Evolutionary conservation across 371 early-diverging fungal species (phyloP).

Genomic region (Apophysomyces sp.): DNA sequence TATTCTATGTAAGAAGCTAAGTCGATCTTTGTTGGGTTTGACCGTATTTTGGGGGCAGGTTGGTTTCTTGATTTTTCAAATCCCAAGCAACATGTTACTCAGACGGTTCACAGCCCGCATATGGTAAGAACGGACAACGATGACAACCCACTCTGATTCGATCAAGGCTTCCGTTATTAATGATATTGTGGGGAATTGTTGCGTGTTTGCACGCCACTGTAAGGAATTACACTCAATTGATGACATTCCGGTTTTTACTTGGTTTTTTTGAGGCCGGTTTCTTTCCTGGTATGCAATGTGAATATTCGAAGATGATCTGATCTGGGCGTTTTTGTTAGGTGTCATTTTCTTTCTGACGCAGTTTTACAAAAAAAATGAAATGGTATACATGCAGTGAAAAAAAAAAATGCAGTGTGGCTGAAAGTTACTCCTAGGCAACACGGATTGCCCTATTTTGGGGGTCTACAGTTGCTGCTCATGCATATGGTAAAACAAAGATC

Average conservation of each 20-base stretch:
- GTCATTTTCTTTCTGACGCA: constrained; percentile 42
- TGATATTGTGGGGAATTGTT: constrained; percentile 42
- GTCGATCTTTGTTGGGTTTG: neutral
- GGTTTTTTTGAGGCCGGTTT: constrained; percentile 50
- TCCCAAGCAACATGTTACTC: constrained; percentile 47
- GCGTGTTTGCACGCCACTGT: constrained; percentile 38
- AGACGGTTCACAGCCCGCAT: constrained; percentile 37
- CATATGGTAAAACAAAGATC: constrained; percentile 27
- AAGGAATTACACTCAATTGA: constrained; percentile 25
- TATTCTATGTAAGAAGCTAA: constrained; percentile 35
- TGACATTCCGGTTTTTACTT: constrained; percentile 37
- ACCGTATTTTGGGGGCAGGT: constrained; percentile 11
- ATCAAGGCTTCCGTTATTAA: constrained; percentile 45
- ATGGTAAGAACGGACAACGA: constrained; percentile 24
- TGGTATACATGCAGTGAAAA: constrained; percentile 10
- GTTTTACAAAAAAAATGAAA: constrained; percentile 48
- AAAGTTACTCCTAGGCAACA: constrained; percentile 24
- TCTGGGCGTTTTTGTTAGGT: constrained; percentile 4
- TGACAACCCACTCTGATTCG: too few relatives aligned
- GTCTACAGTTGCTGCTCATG: constrained; percentile 46
- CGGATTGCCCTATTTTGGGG: constrained; percentile 52
- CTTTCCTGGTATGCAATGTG: constrained; percentile 26
- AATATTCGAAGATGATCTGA: neutral
- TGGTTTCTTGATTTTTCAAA: constrained; percentile 46
- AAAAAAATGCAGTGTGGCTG: neutral